Conservation (phyloP, 176 grass and related monocot genomes). For the Avena insularis region DNA sequence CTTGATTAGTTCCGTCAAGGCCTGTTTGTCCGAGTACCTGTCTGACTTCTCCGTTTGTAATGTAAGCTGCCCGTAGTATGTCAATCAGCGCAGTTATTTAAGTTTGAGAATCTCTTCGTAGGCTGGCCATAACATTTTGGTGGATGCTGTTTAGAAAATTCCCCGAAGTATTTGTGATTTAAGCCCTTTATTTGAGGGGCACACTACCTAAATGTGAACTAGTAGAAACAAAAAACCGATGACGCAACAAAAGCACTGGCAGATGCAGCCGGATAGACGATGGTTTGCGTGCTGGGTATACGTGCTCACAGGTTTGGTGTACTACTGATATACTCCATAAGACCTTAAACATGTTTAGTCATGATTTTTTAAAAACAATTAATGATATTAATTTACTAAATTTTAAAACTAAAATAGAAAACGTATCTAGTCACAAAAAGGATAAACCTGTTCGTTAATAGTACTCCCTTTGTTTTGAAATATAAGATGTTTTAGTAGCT, state of each 20-base stretch:
- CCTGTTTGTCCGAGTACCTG: background rate
- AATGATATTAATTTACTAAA: too few species aligned
- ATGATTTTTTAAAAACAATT: too few species aligned
- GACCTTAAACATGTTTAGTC: too few species aligned
- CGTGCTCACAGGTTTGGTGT: too few species aligned
- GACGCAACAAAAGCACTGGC: background rate
- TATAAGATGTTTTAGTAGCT: too few species aligned
- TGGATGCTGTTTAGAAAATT: background rate
- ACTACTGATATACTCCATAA: too few species aligned
- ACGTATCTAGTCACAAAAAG: background rate
- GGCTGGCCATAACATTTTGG: background rate
- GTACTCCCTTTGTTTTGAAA: too few species aligned
- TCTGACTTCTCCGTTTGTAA: constrained; percentile 26
- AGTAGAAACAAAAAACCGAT: background rate
- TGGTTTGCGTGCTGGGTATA: too few species aligned
- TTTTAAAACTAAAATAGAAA: background rate
- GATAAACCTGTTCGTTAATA: too few species aligned
- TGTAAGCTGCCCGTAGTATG: background rate
- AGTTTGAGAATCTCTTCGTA: background rate
- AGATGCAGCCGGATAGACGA: too few species aligned
- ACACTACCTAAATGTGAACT: background rate
- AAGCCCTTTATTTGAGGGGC: background rate
- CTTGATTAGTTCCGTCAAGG: constrained; percentile 17
- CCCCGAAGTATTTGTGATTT: background rate
- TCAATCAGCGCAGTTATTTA: constrained; percentile 7